phyloP scores from a whole-genome alignment of 306 rosid genomes.

The Prinsepia uniflora region DNA sequence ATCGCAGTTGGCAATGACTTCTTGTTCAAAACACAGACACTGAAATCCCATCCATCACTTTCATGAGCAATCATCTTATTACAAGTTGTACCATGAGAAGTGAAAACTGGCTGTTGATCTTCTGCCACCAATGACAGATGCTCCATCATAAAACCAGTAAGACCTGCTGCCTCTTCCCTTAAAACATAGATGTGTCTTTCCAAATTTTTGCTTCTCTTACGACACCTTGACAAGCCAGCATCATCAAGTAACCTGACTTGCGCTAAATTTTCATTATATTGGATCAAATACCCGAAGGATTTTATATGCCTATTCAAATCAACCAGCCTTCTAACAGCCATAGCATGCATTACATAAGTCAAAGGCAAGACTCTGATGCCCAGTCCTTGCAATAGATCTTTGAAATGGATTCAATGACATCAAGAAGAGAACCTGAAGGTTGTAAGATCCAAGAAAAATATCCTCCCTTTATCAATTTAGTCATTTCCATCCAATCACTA shows the following conservation, averaged over 20 bases:
- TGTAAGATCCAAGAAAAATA: constrained; percentile 72
- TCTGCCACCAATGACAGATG: constrained; percentile 43
- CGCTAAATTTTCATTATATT: constrained; percentile 41
- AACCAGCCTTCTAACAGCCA: constrained; percentile 81
- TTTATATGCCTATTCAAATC: constrained; percentile 72
- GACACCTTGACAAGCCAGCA: constrained; percentile 28
- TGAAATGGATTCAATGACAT: constrained; percentile 53
- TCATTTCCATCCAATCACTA: constrained; percentile 61
- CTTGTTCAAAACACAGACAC: constrained; percentile 42
- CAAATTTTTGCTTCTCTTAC: constrained; percentile 30
- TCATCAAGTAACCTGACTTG: constrained; percentile 29
- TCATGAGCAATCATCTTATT: constrained; percentile 32
- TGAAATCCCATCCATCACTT: constrained; percentile 52
- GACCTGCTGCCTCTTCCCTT: constrained; percentile 71
- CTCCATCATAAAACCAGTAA: constrained; percentile 67
- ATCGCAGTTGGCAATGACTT: constrained; percentile 62
- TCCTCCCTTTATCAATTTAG: constrained; percentile 51
- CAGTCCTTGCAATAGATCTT: constrained; percentile 40
- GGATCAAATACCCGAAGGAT: constrained; percentile 54
- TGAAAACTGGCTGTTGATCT: constrained; percentile 35
- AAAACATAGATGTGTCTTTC: constrained; percentile 36
- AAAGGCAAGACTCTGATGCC: constrained; percentile 47
- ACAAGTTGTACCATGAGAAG: constrained; percentile 32
- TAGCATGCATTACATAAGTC: constrained; percentile 58
- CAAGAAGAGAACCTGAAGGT: constrained; percentile 70